Base-by-base conservation (phyloP, 306 rosid genomes). In the Cajanus cajan region DNA sequence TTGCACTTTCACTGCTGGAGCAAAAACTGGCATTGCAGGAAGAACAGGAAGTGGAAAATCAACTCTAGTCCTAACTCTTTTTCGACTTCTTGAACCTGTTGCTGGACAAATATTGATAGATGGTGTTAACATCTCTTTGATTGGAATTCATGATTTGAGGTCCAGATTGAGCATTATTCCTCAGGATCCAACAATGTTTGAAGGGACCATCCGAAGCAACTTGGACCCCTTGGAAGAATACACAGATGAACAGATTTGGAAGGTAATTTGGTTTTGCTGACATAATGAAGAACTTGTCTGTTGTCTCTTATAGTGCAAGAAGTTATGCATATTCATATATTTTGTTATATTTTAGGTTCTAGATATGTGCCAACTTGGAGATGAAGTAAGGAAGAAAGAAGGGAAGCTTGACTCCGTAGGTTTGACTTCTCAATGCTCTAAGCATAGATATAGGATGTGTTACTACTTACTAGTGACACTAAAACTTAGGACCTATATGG, bases 1-100 rank as follows among this genome's bases (percentile, higher is more conserved):
- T 28, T 59, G 66, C 66, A 59, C 40, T 59, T 59, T 59, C 5
- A 4, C 66, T 0, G 93, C 89, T 50, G 93, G 90, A 63, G 41
- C 21, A 62, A 62, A 62, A 62, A 62, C 68, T 62, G 68, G 68
- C 68, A 31, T 62, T 62, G 68, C 31, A 22, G 43, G 68, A 62
- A 62, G 68, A 33, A 62, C 68, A 13, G 68, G 68, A 33, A 62
- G 68, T 34, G 91, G 91, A 4, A 90, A 90, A 76, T 74, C 93
- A 33, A 87, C 96, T 67, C 84, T 90, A 22, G 88, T 89, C 24
- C 93, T 80, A 41, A 79, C 91, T 43, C 87, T 88, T 54, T 89
- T 89, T 68, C 80, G 93, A 21, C 83, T 90, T 18, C 84, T 90
- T 15, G 92, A 85, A 47, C 88, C 74, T 85, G 86, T 86, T 86